Conservation (phyloP, 2,329 filamentous ascomycete genomes). For the Clonostachys rosea region DNA sequence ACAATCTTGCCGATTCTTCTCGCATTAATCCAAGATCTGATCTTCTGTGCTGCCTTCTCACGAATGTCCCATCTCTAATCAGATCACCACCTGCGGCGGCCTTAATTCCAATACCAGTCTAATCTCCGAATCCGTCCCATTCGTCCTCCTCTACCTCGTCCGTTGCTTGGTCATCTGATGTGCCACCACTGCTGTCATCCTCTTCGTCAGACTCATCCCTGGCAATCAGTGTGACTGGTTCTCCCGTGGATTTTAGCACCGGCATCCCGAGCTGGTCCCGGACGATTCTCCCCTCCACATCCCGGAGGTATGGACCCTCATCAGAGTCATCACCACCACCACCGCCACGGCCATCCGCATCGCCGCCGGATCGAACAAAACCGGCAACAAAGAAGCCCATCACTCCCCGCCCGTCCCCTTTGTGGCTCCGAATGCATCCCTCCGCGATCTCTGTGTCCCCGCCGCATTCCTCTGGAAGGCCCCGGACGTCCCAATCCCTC, state of each 20-base stretch:
- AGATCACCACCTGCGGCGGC: no score
- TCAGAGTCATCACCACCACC: slow-evolving; percentile 4
- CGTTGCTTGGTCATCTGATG: slow-evolving; percentile 6
- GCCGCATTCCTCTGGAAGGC: slow-evolving; percentile 40
- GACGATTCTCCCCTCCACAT: slow-evolving; percentile 48
- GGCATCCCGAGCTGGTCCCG: slow-evolving; percentile 32
- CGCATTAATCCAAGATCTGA: no score
- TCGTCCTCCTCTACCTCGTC: slow-evolving; percentile 14
- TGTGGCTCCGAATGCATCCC: slow-evolving; percentile 76
- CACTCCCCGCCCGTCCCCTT: slow-evolving; percentile 75
- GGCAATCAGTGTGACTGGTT: slow-evolving; percentile 15
- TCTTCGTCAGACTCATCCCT: slow-evolving; percentile 7
- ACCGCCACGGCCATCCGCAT: slow-evolving; percentile 7
- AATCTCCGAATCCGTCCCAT: slow-evolving; percentile 25
- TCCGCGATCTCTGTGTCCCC: slow-evolving; percentile 56
- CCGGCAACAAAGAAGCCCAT: slow-evolving; percentile 97
- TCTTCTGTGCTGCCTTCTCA: no score
- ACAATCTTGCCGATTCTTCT: no score
- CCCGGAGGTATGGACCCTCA: slow-evolving; percentile 48
- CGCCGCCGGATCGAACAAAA: slow-evolving; percentile 50
- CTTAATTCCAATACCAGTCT: neutral
- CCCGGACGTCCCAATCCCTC: slow-evolving; percentile 68
- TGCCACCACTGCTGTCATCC: slow-evolving; percentile 14
- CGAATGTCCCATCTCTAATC: no score
- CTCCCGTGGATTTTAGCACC: slow-evolving; percentile 26